These are phyloP conservation scores for Solanum medicagineum DNA, from an alignment of 257 asterid genomes.

Conservation along the genomic window DNA sequence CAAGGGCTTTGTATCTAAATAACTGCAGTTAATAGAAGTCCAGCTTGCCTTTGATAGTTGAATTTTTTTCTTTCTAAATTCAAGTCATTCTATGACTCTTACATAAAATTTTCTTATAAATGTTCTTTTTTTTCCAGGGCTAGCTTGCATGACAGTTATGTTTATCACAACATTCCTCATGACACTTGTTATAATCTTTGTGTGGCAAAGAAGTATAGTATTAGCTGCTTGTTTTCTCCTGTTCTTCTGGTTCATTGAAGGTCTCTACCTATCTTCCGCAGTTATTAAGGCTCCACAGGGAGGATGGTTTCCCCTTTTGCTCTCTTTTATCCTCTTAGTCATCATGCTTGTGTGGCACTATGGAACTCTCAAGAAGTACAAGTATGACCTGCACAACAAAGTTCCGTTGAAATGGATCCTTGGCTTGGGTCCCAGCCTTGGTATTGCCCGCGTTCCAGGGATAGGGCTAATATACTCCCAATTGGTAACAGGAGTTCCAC, in stretches of 20 bases:
- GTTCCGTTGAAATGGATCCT: slow-evolving; percentile 85
- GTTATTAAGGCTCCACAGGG: slow-evolving; percentile 71
- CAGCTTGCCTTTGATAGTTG: background rate
- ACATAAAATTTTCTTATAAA: background rate
- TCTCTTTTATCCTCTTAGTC: slow-evolving; percentile 49
- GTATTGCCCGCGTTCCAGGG: slow-evolving; percentile 88
- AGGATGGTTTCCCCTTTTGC: slow-evolving; percentile 80
- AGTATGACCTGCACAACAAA: slow-evolving; percentile 80
- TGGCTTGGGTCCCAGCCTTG: slow-evolving; percentile 90
- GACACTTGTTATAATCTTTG: slow-evolving; percentile 73
- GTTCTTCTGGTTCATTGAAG: slow-evolving; percentile 67
- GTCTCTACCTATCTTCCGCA: slow-evolving; percentile 49
- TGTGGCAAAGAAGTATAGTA: slow-evolving; percentile 59
- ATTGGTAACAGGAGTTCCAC: slow-evolving; percentile 80
- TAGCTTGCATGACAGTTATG: slow-evolving; percentile 94
- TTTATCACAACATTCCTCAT: slow-evolving; percentile 81
- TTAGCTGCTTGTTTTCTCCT: slow-evolving; percentile 50
- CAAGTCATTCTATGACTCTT: background rate
- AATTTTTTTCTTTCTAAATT: background rate
- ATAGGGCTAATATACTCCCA: slow-evolving; percentile 88
- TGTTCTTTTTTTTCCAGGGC: slow-evolving; percentile 38
- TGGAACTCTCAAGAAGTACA: slow-evolving; percentile 83
- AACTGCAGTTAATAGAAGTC: background rate
- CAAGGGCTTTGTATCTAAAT: background rate
- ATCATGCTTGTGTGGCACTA: slow-evolving; percentile 91